Evolutionary conservation across 139 green algal genomes (phyloP), one percentile per base, ranked within the genome.

Genomic region (Chlamydomonas urium): DNA sequence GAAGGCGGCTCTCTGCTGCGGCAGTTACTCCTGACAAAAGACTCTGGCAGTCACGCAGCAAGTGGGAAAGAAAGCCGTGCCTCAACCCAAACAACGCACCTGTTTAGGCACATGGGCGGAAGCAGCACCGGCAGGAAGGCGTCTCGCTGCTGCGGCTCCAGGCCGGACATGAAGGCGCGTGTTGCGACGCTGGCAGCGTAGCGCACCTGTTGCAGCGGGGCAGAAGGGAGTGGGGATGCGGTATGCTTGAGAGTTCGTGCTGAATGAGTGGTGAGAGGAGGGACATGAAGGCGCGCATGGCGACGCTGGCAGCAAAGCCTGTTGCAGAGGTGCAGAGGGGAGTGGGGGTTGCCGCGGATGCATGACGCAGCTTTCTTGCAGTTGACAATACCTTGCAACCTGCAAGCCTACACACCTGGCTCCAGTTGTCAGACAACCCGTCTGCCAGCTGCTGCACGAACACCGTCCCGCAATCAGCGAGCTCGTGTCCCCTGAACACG

Each of bases 361-460:
- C n/a, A n/a, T n/a, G n/a, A n/a, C n/a, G n/a, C n/a, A n/a, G n/a
- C n/a, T n/a, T n/a, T n/a, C n/a, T n/a, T n/a, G n/a, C n/a, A n/a
- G n/a, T n/a, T n/a, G n/a, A n/a, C n/a, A n/a, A n/a, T n/a, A n/a
- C n/a, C n/a, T n/a, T n/a, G n/a, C n/a, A n/a, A n/a, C n/a, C n/a
- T n/a, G n/a, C n/a, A n/a, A n/a, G n/a, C n/a, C 38, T 4, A 1
- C 81, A 0, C 69, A 92, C 89, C 82, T 96, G 92, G 69, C 88
- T 94, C 93, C 93, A 98, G 78, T 96, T 97, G 83, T 98, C 93
- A 29, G 73, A 87, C 28, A 96, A 75, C 14, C 91, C 88, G 60
- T 91, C 83, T n/a, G 79, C 80, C 59, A 93, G 66, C 10, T 66
- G 63, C 29, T 77, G 63, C 32, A 79, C 80, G n/a, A 88, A 42